phyloP scores from a whole-genome alignment of 192 early-diverging fungal genomes.

The Linnemannia elongata region DNA sequence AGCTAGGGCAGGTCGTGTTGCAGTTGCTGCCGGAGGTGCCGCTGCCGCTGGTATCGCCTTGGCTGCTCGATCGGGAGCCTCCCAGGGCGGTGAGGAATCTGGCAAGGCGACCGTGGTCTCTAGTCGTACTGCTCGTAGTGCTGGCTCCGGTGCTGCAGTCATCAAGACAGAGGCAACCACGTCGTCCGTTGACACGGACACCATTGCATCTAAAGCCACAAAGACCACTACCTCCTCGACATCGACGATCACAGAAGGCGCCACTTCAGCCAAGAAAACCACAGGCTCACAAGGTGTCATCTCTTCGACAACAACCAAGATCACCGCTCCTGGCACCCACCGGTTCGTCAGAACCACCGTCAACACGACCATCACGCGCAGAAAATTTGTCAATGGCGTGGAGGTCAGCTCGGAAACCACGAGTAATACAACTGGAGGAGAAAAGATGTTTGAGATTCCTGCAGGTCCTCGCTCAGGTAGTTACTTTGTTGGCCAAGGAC shows the following conservation, averaged over 20 bases:
- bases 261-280: neutral
- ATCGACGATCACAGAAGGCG: neutral
- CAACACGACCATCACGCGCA: constrained; percentile 43
- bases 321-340: constrained; percentile 30
- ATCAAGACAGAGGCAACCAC: neutral
- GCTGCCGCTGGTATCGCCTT: constrained; percentile 12
- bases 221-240: neutral
- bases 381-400: constrained; percentile 34
- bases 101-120: neutral
- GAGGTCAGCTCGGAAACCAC: constrained; percentile 27
- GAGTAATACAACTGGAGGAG: constrained; percentile 34
- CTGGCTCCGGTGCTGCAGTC: neutral
- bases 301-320: constrained; percentile 19
- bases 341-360: constrained; percentile 47
- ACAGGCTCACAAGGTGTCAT: neutral
- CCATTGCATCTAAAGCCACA: neutral
- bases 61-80: constrained; percentile 17
- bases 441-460: constrained; percentile 50
- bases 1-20: constrained; percentile 4
- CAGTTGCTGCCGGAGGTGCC: neutral
- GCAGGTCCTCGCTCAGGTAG: constrained; percentile 30
- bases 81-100: neutral
- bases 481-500: constrained; percentile 30
- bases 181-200: neutral
- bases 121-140: neutral